Evolutionary conservation across 805 yeast species (phyloP).

Genomic region (Saturnispora sekii): DNA sequence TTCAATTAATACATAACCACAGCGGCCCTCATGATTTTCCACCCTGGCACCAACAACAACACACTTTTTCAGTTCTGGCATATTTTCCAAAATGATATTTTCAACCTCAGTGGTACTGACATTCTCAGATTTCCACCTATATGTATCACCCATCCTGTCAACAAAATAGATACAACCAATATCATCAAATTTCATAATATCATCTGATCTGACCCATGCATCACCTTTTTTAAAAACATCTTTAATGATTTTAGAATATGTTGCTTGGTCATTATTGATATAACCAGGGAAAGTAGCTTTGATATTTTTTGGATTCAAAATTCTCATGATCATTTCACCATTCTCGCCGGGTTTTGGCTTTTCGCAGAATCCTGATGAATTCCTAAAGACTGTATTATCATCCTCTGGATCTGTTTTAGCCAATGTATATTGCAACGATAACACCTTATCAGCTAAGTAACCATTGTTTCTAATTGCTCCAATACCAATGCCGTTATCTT

Average conservation of each 20-base stretch:
- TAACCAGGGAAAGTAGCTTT: conserved; percentile 83
- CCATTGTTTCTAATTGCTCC: conserved; percentile 82
- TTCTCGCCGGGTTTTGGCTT: conserved; percentile 52
- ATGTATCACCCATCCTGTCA: conserved; percentile 91
- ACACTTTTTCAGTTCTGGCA: conserved; percentile 43
- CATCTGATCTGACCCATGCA: conserved; percentile 88
- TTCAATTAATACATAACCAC: conserved; percentile 79
- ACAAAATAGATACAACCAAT: conserved; percentile 71
- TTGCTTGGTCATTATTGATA: conserved; percentile 68
- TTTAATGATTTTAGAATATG: conserved; percentile 61
- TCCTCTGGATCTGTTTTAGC: conserved; percentile 77
- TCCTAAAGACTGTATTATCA: conserved; percentile 59
- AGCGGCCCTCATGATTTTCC: conserved; percentile 87
- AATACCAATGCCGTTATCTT: conserved; percentile 48
- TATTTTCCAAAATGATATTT: conserved; percentile 43
- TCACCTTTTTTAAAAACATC: conserved; percentile 80
- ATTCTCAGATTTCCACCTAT: conserved; percentile 94
- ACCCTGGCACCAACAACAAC: conserved; percentile 84
- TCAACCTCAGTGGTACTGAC: conserved; percentile 93
- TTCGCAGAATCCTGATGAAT: conserved; percentile 55
- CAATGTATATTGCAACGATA: conserved; percentile 45
- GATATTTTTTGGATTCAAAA: conserved; percentile 51
- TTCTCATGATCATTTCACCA: conserved; percentile 79
- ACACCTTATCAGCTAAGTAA: conserved; percentile 57
- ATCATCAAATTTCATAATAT: conserved; percentile 59